Percentiles rank a stretch among this genome's conserved stretches.
Evolutionary conservation across 805 yeast species (phyloP).

Genomic region (Scheffersomyces stipitis): DNA sequence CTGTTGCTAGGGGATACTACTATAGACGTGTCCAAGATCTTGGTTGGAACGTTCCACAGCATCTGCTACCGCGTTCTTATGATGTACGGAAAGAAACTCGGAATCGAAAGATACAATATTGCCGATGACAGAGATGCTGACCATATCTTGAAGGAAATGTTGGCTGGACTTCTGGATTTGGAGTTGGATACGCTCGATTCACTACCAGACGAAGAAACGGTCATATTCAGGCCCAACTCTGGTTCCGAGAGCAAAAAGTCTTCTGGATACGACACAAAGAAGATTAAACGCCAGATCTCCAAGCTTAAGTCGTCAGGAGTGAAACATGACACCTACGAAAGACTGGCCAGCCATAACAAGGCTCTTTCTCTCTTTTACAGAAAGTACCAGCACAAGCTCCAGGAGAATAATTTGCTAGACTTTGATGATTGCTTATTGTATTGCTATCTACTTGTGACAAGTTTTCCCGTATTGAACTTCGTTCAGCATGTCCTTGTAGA

Average conservation of each 20-base stretch:
- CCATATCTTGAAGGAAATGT: conserved; percentile 44
- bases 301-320: conserved; percentile 55
- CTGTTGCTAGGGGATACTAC: conserved; percentile 30
- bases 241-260: conserved; percentile 16
- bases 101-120: conserved; percentile 47
- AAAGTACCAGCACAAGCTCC: conserved; percentile 52
- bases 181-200: conserved; percentile 16
- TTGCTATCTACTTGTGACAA: conserved; percentile 49
- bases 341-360: conserved; percentile 8
- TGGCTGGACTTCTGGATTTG: conserved; percentile 21
- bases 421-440: conserved; percentile 79
- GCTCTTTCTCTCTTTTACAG: conserved; percentile 40
- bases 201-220: conserved; percentile 13
- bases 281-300: conserved; percentile 49
- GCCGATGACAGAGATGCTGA: conserved; percentile 65
- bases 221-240: conserved; percentile 9
- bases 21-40: conserved; percentile 44
- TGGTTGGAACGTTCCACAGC: conserved; percentile 90
- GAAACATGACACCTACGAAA: conserved; percentile 39
- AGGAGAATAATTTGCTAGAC: conserved; percentile 52
- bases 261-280: conserved; percentile 40
- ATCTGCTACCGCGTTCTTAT: conserved; percentile 64
- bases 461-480: conserved; percentile 46
- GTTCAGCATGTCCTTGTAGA: conserved; percentile 80
- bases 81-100: conserved; percentile 52